These are phyloP conservation scores for Pseudogymnoascus sp. DNA, from an alignment of 2,329 filamentous ascomycete species.

Conservation along the genomic window DNA sequence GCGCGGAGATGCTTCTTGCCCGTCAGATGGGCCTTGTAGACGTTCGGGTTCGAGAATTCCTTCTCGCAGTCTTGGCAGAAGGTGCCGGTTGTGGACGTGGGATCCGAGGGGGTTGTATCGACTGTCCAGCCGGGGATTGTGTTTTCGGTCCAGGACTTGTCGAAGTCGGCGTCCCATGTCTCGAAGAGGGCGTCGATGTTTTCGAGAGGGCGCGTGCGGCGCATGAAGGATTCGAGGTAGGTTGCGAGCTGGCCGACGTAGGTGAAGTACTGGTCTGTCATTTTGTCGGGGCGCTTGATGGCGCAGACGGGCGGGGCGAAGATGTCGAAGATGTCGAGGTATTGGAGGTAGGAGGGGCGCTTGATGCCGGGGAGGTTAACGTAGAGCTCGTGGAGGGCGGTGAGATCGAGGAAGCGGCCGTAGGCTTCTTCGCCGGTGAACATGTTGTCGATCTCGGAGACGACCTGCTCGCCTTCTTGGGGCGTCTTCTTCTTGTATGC, in stretches of 20 bases:
- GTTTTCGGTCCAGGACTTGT: slow-evolving; percentile 70
- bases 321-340: slow-evolving; percentile 81
- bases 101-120: slow-evolving; percentile 32
- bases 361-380: slow-evolving; percentile 83
- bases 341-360: slow-evolving; percentile 82
- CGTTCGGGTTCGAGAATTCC: slow-evolving; percentile 90
- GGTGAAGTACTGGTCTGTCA: slow-evolving; percentile 85
- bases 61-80: slow-evolving; percentile 92
- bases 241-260: slow-evolving; percentile 73
- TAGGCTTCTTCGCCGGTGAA: slow-evolving; percentile 95
- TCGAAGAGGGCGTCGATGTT: slow-evolving; percentile 70
- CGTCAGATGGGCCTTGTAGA: slow-evolving; percentile 79
- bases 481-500: slow-evolving; percentile 69
- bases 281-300: slow-evolving; percentile 72
- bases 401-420: slow-evolving; percentile 87
- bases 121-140: slow-evolving; percentile 70
- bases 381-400: slow-evolving; percentile 74
- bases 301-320: slow-evolving; percentile 67
- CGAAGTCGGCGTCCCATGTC: slow-evolving; percentile 75
- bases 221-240: slow-evolving; percentile 85
- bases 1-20: slow-evolving; percentile 92
- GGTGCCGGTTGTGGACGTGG: slow-evolving; percentile 50
- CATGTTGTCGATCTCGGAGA: slow-evolving; percentile 72
- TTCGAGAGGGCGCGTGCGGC: slow-evolving; percentile 74
- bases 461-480: slow-evolving; percentile 53